Base-by-base conservation (phyloP, 2,329 filamentous ascomycete genomes). In the Emergomyces orientalis region DNA sequence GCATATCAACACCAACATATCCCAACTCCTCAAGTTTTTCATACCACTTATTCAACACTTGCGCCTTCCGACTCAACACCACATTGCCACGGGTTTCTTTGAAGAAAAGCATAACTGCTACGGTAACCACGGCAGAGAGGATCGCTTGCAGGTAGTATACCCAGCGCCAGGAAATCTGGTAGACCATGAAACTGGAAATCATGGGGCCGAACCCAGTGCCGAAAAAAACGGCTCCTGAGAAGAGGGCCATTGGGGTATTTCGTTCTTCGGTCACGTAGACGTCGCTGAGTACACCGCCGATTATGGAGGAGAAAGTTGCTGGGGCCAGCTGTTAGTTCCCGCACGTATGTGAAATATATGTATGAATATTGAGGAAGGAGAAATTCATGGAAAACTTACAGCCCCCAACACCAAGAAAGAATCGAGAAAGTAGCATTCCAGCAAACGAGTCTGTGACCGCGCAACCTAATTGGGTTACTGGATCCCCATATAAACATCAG, bases 231-330 rank as follows among this genome's bases (percentile, higher is more conserved):
- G 81, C 80, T 0, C 88, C 90, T n/a, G 88, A 88, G 73, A 96
- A 97, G 0, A 96, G 72, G 0, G 90, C 88, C 93, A 97, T 96
- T 0, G 92, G 89, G 0, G 88, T 91, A 69, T 97, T 96, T 41
- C 93, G 82, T 54, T 89, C 86, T 64, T 89, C 78, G 11, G 89
- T 85, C 57, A 87, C 84, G 77, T 91, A 96, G 63, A 96, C 84
- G 71, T 97, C 92, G 59, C 88, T 88, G 49, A 97, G 88, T 3
- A 97, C 89, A 3, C 92, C 92, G n/a, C 92, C 92, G 0, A 96
- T 88, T 82, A 96, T 92, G 27, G 90, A 94, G 54, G 88, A 91
- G 71, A 95, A 96, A 0, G 83, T 86, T 41, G 72, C 75, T 78
- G 30, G 45, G n/a, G 14, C 59, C 56, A 25, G 37, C 17, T 11